These are phyloP conservation scores for Wickerhamomyces alni DNA, from an alignment of 805 yeast species.

Conservation along the genomic window DNA sequence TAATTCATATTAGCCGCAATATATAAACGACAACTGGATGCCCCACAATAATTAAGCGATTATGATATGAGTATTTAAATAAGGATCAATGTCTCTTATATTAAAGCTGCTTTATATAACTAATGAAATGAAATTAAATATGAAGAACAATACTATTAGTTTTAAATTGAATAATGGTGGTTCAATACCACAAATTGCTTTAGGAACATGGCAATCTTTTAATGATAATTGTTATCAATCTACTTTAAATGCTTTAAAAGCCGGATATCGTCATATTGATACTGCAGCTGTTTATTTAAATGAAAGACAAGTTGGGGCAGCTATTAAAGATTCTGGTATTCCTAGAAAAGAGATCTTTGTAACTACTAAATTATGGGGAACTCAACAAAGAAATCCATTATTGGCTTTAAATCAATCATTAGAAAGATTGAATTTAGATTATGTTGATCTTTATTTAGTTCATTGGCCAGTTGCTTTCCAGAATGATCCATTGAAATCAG, in stretches of 20 bases:
- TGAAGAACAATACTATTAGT: too few species aligned
- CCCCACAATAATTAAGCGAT: too few species aligned
- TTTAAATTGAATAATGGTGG: slow-evolving; percentile 40
- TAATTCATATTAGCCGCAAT: too few species aligned
- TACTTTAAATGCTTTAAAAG: slow-evolving; percentile 11
- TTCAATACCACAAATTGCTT: slow-evolving; percentile 46
- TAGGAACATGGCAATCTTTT: slow-evolving; percentile 43
- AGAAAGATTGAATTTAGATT: slow-evolving; percentile 59
- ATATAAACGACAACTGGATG: too few species aligned
- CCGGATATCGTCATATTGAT: slow-evolving; percentile 61
- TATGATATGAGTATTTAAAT: too few species aligned
- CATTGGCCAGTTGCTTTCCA: slow-evolving; percentile 72
- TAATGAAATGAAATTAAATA: too few species aligned
- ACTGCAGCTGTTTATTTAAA: slow-evolving; percentile 52
- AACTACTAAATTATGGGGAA: slow-evolving; percentile 66
- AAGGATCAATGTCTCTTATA: too few species aligned
- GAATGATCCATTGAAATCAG: slow-evolving; percentile 9
- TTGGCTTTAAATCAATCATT: slow-evolving; percentile 54
- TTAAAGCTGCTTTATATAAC: too few species aligned
- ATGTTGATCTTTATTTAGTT: slow-evolving; percentile 71
- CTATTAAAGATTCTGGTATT: slow-evolving; percentile 47
- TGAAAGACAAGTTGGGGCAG: slow-evolving; percentile 50
- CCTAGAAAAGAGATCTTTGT: slow-evolving; percentile 61
- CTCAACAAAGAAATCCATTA: slow-evolving; percentile 37
- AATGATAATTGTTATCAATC: slow-evolving; percentile 22